Base-by-base conservation (phyloP, 2,329 filamentous ascomycete genomes). In the Cladorrhinum sp. region DNA sequence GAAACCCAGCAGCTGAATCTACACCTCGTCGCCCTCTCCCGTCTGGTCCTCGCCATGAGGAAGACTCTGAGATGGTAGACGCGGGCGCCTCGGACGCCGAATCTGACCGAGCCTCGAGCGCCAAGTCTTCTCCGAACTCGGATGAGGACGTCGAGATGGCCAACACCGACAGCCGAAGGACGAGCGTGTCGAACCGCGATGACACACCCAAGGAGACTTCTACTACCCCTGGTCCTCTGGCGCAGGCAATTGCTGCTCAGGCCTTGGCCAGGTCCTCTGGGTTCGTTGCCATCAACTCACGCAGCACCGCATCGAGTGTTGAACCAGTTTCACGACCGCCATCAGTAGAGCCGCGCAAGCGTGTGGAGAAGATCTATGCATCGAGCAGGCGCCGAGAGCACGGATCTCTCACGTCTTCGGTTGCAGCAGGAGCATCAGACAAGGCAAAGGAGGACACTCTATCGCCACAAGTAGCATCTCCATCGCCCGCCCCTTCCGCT, bases 61-160 rank as follows among this genome's bases (percentile, higher is more conserved):
- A 65, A 1, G 66, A 68, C 21, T 30, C 57, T 2, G 66, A 66
- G 30, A 68, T 68, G 66, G 46, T 12, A 16, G 65, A 67, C 26
- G 60, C 39, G 14, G 55, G 39, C 1, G 9, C 30, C 5, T 10
- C 36, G 18, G 62, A 63, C 14, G 30, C 23, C 1, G 61, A 62
- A 18, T 64, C 63, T 1, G 63, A 65, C 26, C 55, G 23, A 18
- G 63, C 59, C 6, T 65, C 63, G 3, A 30, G 30, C 14, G 26
- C 49, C 30, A 62, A 57, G 23, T 55, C 28, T 5, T 54, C 30
- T 42, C 30, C 42, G 1, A 55, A 61, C 39, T 62, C 60, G 2
- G 61, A 62, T n/a, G 57, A 55, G 14, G 64, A 65, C 16, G 26
- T 64, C 14, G 59, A 58, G 33, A 60, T 60, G 61, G 36, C 53